Percentiles rank a stretch among this genome's conserved stretches.
These are phyloP conservation scores for Trifolium dubium DNA, from an alignment of 306 rosid species.

Conservation along the genomic window DNA sequence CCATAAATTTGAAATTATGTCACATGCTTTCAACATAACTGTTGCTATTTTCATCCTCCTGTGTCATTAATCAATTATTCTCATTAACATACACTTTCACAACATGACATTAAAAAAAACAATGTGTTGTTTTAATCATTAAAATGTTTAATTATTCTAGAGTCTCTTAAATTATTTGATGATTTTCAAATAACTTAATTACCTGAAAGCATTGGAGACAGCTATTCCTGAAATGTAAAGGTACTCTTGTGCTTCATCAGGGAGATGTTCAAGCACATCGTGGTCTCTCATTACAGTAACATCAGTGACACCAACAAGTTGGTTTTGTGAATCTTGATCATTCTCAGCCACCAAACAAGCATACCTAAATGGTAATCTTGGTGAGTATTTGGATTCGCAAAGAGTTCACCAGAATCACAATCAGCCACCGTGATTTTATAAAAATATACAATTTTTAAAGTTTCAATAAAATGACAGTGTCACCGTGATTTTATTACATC, in stretches of 20 bases:
- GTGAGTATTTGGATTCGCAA: too few species aligned
- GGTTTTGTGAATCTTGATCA: conserved; percentile 36
- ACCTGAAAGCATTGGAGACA: conserved; percentile 71
- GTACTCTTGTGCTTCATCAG: conserved; percentile 62
- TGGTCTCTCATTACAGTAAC: conserved; percentile 68
- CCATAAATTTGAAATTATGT: conserved; percentile 63
- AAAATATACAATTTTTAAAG: too few species aligned
- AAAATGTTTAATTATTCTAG: not conserved
- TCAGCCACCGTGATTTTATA: too few species aligned
- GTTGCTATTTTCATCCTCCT: conserved; percentile 86
- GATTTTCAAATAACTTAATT: not conserved
- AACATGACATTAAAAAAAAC: conserved; percentile 2
- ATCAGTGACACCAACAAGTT: conserved; percentile 77
- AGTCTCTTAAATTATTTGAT: not conserved
- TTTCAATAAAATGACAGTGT: too few species aligned
- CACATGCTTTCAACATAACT: conserved; percentile 69
- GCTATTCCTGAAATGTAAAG: conserved; percentile 87
- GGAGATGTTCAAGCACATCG: conserved; percentile 62
- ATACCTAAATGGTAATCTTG: conserved; percentile 50
- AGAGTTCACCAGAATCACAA: too few species aligned
- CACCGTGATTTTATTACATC: too few species aligned
- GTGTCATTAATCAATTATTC: conserved; percentile 26
- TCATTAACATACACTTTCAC: not conserved
- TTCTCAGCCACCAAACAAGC: conserved; percentile 89
- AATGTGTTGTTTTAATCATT: not conserved